Evolutionary conservation across 2,329 filamentous ascomycete species (phyloP).

Genomic region (Tolypocladium amazonense): DNA sequence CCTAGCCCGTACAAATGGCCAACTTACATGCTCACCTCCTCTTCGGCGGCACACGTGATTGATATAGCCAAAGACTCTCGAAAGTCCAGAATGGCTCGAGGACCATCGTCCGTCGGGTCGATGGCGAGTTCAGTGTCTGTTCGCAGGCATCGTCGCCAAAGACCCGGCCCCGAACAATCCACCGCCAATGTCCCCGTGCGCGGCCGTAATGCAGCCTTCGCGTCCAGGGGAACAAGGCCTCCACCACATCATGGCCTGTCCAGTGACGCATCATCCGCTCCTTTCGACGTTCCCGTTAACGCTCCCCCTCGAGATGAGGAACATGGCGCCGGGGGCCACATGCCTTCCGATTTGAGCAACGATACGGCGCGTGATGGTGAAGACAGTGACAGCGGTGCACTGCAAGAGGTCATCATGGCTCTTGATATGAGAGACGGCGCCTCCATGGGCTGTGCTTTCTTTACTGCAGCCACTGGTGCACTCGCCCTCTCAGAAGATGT

Average conservation of each 20-base stretch:
- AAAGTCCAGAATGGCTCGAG: neutral
- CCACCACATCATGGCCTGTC: neutral
- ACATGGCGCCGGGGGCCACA: neutral
- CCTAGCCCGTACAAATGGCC: too few relatives aligned
- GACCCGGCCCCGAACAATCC: neutral
- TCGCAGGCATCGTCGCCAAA: neutral
- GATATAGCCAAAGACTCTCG: neutral
- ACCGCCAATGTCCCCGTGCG: neutral
- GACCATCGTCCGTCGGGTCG: neutral
- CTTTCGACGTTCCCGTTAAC: too few relatives aligned
- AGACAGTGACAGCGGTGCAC: neutral
- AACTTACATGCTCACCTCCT: neutral
- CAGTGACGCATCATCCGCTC: neutral
- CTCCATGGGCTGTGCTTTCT: constrained; percentile 76
- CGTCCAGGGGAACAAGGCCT: neutral
- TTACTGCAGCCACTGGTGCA: constrained; percentile 56
- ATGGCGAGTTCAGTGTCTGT: neutral
- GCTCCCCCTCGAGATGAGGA: neutral
- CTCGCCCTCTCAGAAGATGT: constrained; percentile 72
- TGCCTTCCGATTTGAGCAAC: neutral
- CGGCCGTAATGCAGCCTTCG: neutral
- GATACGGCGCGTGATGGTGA: neutral
- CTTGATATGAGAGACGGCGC: constrained; percentile 62
- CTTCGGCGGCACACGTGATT: neutral
- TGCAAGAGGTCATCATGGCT: constrained; percentile 63